Percentiles rank a stretch among this genome's conserved stretches.
These are phyloP conservation scores for Centrapalus pauciflorus DNA, from an alignment of 129 eudicot species.

Conservation along the genomic window DNA sequence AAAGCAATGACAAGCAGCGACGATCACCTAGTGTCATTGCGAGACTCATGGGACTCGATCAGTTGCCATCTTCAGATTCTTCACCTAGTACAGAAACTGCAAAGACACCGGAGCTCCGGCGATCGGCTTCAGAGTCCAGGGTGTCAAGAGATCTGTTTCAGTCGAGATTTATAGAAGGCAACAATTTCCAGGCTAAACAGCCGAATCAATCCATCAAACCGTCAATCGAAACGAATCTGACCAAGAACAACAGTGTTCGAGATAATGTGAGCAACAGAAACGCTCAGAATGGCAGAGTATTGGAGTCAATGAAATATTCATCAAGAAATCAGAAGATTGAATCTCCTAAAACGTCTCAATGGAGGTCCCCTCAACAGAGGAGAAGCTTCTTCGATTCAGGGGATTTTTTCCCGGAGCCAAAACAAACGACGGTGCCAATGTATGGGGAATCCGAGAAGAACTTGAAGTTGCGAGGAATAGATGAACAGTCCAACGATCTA, in stretches of 20 bases:
- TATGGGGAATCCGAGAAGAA: slow-evolving; percentile 58
- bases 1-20: slow-evolving; percentile 33
- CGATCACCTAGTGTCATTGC: slow-evolving; percentile 90
- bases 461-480: slow-evolving; percentile 35
- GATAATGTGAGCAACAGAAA: slow-evolving; percentile 16
- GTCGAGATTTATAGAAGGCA: slow-evolving; percentile 31
- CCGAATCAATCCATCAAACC: slow-evolving; percentile 8
- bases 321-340: slow-evolving; percentile 25
- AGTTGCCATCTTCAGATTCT: slow-evolving; percentile 26
- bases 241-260: slow-evolving; percentile 2
- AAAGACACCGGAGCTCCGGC: slow-evolving; percentile 60
- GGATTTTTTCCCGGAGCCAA: slow-evolving; percentile 73
- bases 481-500: slow-evolving; percentile 26
- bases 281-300: slow-evolving; percentile 3
- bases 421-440: slow-evolving; percentile 31
- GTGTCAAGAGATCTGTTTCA: slow-evolving; percentile 64
- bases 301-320: slow-evolving; percentile 25
- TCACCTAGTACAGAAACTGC: slow-evolving; percentile 15
- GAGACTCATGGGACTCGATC: slow-evolving; percentile 94
- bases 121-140: slow-evolving; percentile 91
- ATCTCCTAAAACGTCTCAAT: slow-evolving; percentile 11
- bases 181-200: slow-evolving; percentile 14
- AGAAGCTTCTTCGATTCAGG: slow-evolving; percentile 59
- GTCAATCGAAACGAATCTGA: slow-evolving; percentile 14
- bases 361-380: slow-evolving; percentile 43